phyloP scores from a whole-genome alignment of 129 eudicot species.

The Daucus carota region DH1_v3.0 NC_030388.2:32136001-32136500 shows the following conservation, averaged over 20 bases:
- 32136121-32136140: background rate
- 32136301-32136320: slow-evolving; percentile 24
- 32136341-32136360: slow-evolving; percentile 18
- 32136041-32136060: slow-evolving; percentile 3
- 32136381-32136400: background rate
- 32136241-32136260: slow-evolving; percentile 3
- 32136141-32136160: background rate
- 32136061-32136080: background rate
- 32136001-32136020: background rate
- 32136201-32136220: background rate
- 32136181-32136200: background rate
- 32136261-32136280: slow-evolving; percentile 19
- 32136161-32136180: background rate
- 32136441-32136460: background rate
- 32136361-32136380: background rate
- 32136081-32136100: no score
- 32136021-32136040: slow-evolving; percentile 7
- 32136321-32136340: slow-evolving; percentile 22
- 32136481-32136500: background rate
- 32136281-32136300: slow-evolving; percentile 22
- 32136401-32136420: slow-evolving; percentile 20
- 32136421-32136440: slow-evolving; percentile 9
- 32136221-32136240: background rate
- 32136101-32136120: no score
- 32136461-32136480: background rate